Evolutionary conservation across 2,329 filamentous ascomycete species (phyloP).

Genomic region (Moelleriella libera): DNA sequence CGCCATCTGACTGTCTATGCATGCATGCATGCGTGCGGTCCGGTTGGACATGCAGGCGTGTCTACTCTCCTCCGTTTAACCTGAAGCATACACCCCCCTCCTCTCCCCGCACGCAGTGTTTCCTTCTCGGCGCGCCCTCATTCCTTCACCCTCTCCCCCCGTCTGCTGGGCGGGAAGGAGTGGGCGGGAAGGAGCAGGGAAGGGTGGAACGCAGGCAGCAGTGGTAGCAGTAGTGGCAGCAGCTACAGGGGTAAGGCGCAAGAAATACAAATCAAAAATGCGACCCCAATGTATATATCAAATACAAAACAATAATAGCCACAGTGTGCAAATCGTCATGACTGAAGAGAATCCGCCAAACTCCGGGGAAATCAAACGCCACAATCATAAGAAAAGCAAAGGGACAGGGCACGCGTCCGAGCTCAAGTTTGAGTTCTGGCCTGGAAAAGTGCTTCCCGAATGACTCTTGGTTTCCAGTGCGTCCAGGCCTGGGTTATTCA

Average conservation of each 20-base stretch:
- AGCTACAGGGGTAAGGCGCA: too few species aligned
- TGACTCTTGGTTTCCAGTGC: not conserved
- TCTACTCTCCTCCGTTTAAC: not conserved
- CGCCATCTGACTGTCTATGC: not conserved
- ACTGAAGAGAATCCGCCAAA: not conserved
- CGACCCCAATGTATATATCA: not conserved
- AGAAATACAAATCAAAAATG: not conserved
- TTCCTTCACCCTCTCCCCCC: not conserved
- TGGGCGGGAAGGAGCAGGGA: too few species aligned
- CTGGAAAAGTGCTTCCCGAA: not conserved
- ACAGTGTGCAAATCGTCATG: not conserved
- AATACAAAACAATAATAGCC: not conserved
- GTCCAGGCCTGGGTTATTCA: slow-evolving; percentile 39
- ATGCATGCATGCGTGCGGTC: not conserved
- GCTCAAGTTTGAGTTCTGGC: not conserved
- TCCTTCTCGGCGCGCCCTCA: not conserved
- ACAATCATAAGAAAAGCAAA: not conserved
- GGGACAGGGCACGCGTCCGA: not conserved
- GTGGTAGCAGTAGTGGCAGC: too few species aligned
- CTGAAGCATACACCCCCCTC: not conserved
- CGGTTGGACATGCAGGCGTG: not conserved
- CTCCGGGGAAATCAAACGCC: not conserved
- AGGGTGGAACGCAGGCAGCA: not conserved
- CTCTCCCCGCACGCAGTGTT: not conserved
- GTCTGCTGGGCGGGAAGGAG: not conserved